Evolutionary conservation across 768 basidiomycete species (phyloP).

Genomic region (Hydnomerulius pinastri): DNA sequence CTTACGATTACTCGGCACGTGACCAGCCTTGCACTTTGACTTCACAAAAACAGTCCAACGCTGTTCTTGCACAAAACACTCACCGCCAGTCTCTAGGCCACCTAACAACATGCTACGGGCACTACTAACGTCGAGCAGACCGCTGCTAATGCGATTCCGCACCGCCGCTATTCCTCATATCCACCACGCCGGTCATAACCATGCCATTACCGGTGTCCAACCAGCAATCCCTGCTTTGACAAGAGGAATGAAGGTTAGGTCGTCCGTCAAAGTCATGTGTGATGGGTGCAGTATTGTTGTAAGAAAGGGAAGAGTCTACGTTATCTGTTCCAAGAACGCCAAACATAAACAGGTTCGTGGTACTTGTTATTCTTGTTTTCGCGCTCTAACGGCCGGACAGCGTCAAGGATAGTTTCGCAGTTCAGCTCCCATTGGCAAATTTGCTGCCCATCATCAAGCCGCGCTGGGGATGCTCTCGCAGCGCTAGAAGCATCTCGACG

Average conservation of each 20-base stretch:
- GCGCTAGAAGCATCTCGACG: not conserved
- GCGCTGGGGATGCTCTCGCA: not conserved
- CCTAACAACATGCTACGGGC: constrained; percentile 57
- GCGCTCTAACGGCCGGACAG: constrained; percentile 37
- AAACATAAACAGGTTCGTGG: constrained; percentile 91
- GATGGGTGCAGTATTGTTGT: constrained; percentile 89
- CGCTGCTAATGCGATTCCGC: constrained; percentile 56
- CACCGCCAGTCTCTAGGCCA: not conserved
- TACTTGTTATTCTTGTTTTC: not conserved
- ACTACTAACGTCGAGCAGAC: constrained; percentile 61
- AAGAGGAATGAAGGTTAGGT: constrained; percentile 96
- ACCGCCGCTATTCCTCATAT: constrained; percentile 36
- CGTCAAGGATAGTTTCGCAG: constrained; percentile 57
- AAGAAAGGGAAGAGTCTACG: constrained; percentile 89
- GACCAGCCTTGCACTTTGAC: too few species aligned
- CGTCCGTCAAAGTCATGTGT: constrained; percentile 92
- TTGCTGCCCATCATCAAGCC: not conserved
- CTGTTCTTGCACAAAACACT: not conserved
- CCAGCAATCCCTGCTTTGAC: constrained; percentile 38
- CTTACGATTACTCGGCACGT: constrained; percentile 2
- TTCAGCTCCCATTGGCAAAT: not conserved
- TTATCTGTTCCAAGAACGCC: constrained; percentile 91
- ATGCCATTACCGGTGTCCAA: constrained; percentile 7
- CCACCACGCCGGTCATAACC: constrained; percentile 34
- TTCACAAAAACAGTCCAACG: too few species aligned